Evolutionary conservation across 495 filamentous ascomycete species (phyloP).

Genomic region (Aspergillus haitiensis): DNA sequence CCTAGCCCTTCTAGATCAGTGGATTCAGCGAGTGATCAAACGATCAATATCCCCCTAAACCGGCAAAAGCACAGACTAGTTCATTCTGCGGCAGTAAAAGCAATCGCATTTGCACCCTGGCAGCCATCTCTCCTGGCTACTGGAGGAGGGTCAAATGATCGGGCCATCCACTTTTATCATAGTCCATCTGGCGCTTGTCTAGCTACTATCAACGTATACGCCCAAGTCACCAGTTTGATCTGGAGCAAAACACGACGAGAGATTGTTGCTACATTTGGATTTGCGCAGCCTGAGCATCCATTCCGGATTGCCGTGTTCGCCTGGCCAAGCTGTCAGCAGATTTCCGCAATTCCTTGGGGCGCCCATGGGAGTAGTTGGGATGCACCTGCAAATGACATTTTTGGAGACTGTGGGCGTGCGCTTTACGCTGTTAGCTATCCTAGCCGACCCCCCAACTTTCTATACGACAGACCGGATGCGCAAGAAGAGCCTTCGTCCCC

Average conservation of each 20-base stretch:
- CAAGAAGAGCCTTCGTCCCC: constrained; percentile 15
- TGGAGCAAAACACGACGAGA: constrained; percentile 86
- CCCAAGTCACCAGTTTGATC: constrained; percentile 89
- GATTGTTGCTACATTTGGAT: constrained; percentile 92
- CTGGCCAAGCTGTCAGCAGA: constrained; percentile 89
- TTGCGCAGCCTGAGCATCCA: constrained; percentile 89
- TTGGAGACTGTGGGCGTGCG: constrained; percentile 41
- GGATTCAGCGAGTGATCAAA: constrained; percentile 33
- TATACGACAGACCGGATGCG: constrained; percentile 11
- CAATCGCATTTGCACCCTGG: constrained; percentile 97
- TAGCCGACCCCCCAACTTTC: constrained; percentile 32
- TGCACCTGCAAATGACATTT: constrained; percentile 38
- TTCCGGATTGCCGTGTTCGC: constrained; percentile 91
- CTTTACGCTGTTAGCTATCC: constrained; percentile 53
- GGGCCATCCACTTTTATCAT: constrained; percentile 95
- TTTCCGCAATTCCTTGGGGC: constrained; percentile 86
- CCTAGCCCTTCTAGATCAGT: constrained; percentile 33
- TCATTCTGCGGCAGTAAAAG: constrained; percentile 90
- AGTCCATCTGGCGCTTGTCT: constrained; percentile 79
- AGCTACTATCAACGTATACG: constrained; percentile 87
- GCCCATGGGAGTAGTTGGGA: constrained; percentile 78
- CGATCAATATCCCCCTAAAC: constrained; percentile 41
- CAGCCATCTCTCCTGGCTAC: constrained; percentile 84
- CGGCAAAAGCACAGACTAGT: constrained; percentile 70
- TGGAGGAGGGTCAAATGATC: constrained; percentile 90